A percentile compares a stretch with the other conserved stretches of the same genome.
phyloP scores from a whole-genome alignment of 2,329 filamentous ascomycete genomes.

The Rhytidhysteron rufulum region DNA sequence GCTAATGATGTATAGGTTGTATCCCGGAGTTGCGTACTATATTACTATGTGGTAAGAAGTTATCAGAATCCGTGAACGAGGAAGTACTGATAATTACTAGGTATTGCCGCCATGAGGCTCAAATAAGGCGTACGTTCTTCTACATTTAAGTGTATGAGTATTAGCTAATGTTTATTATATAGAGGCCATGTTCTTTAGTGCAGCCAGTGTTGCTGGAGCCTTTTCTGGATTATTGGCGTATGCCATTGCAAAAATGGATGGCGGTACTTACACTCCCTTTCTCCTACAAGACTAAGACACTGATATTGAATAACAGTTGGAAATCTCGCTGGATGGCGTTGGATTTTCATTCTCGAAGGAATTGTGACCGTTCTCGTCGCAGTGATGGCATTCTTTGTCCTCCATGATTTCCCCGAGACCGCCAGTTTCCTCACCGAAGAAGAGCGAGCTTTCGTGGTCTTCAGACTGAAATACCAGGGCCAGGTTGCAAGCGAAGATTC shows the following conservation, averaged over 20 bases:
- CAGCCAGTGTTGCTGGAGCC: slow-evolving; percentile 55
- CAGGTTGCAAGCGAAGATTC: slow-evolving; percentile 54
- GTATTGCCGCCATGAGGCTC: slow-evolving; percentile 57
- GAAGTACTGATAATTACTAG: too few species aligned
- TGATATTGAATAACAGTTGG: too few species aligned
- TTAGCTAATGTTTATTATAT: too few species aligned
- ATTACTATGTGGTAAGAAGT: slow-evolving; percentile 55
- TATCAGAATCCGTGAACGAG: not conserved
- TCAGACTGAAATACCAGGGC: slow-evolving; percentile 52
- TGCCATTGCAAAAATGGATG: slow-evolving; percentile 59
- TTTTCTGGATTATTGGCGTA: slow-evolving; percentile 59
- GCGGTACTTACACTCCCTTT: too few species aligned
- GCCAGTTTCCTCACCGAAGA: slow-evolving; percentile 54
- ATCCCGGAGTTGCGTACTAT: slow-evolving; percentile 46
- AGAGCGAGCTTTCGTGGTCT: slow-evolving; percentile 55
- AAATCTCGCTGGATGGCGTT: slow-evolving; percentile 20
- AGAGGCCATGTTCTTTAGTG: slow-evolving; percentile 59
- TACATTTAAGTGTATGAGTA: too few species aligned
- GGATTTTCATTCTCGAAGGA: slow-evolving; percentile 36
- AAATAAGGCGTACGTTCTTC: too few species aligned
- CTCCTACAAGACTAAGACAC: too few species aligned
- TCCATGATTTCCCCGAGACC: slow-evolving; percentile 61
- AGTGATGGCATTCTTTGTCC: slow-evolving; percentile 46
- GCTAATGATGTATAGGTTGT: slow-evolving; percentile 16
- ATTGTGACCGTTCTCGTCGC: slow-evolving; percentile 34